phyloP scores from a whole-genome alignment of 2,329 filamentous ascomycete genomes.

The Purpureocillium lavendulum region DNA sequence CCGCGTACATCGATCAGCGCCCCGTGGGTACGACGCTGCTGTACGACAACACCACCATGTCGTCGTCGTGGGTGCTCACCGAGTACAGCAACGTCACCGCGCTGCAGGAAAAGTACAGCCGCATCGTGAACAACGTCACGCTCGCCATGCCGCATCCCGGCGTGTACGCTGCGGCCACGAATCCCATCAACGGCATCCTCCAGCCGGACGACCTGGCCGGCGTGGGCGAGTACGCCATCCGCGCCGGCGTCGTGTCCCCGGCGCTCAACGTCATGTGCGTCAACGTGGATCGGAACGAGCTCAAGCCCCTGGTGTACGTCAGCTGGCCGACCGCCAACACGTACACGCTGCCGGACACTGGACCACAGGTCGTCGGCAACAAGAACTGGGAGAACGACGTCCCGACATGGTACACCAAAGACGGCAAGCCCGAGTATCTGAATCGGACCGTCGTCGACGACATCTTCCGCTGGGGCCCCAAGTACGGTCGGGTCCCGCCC shows the following conservation, averaged over 20 bases:
- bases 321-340: slow-evolving; percentile 42
- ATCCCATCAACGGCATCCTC: slow-evolving; percentile 55
- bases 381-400: slow-evolving; percentile 30
- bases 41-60: slow-evolving; percentile 65
- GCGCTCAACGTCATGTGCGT: slow-evolving; percentile 66
- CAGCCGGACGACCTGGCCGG: slow-evolving; percentile 59
- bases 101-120: slow-evolving; percentile 37
- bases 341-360: slow-evolving; percentile 17
- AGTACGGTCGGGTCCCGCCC: slow-evolving; percentile 41
- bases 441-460: slow-evolving; percentile 58
- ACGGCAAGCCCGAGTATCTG: slow-evolving; percentile 26
- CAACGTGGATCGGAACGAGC: slow-evolving; percentile 50
- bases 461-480: slow-evolving; percentile 58
- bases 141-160: slow-evolving; percentile 69
- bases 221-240: slow-evolving; percentile 59
- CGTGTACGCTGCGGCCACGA: slow-evolving; percentile 55
- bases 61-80: slow-evolving; percentile 59
- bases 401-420: slow-evolving; percentile 17
- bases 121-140: slow-evolving; percentile 67
- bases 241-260: slow-evolving; percentile 62
- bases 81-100: slow-evolving; percentile 42
- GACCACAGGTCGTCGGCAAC: slow-evolving; percentile 22
- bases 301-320: slow-evolving; percentile 57
- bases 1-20: slow-evolving; percentile 34
- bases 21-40: slow-evolving; percentile 55